Conservation (phyloP, 139 green algal species). For the Haematococcus sp. region DNA sequence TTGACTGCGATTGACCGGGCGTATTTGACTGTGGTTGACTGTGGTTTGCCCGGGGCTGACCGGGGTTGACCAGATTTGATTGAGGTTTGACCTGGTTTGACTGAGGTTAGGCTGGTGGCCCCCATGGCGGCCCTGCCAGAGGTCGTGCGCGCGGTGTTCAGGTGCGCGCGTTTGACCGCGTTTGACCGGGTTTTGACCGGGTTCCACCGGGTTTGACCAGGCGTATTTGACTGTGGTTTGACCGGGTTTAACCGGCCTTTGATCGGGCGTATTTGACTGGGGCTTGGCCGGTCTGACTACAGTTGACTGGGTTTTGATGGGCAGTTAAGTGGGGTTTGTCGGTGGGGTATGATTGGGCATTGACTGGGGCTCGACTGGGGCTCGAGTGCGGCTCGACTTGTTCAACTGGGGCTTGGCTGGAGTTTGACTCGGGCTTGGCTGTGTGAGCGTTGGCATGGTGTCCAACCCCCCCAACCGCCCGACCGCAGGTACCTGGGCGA, state of each 20-base stretch:
- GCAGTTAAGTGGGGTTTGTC: not conserved
- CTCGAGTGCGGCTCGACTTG: no score
- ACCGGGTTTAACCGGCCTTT: not conserved
- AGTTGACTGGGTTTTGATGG: not conserved
- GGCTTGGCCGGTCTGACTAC: not conserved
- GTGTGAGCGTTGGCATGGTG: no score
- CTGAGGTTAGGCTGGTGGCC: not conserved
- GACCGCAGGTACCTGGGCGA: slow-evolving; percentile 39
- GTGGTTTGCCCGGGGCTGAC: not conserved
- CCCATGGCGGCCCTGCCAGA: slow-evolving; percentile 1
- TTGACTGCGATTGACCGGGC: no score
- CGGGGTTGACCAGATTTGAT: not conserved
- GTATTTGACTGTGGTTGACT: not conserved
- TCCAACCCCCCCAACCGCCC: no score
- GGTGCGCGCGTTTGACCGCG: no score
- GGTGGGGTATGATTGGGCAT: no score
- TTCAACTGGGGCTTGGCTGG: no score
- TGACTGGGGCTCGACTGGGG: no score
- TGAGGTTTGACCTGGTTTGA: not conserved
- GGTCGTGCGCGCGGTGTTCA: slow-evolving; percentile 19
- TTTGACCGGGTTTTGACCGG: no score
- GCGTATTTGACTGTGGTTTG: not conserved
- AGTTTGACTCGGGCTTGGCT: no score
- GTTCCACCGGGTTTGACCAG: no score
- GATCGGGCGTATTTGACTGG: not conserved